Evolutionary conservation across 129 eudicot genomes (phyloP), one percentile per base, ranked within the genome.

Genomic region (Scalesia atractyloides): DNA sequence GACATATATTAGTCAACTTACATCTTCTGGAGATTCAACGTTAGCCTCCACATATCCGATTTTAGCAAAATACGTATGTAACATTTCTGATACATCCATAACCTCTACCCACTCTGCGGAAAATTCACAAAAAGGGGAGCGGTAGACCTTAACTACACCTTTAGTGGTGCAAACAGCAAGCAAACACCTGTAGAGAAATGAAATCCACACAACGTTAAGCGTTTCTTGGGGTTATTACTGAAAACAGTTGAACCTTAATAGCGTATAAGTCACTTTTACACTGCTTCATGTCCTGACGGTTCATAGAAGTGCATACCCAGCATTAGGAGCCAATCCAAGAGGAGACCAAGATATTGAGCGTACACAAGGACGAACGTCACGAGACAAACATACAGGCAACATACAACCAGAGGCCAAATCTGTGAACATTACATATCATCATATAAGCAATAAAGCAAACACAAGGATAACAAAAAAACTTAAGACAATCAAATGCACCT

Each of bases 311-410:
- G 34, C 66, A 11, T 60, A 60, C 98, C 98, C 98, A 7, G 82
- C 79, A 63, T 90, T 83, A 43, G 92, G 77, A 61, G 93, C 84
- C 22, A 90, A 72, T 69, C 97, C 99, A 65, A 79, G 74, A 2
- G 97, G 97, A 60, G 99, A 94, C 99, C 96, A 94, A 37, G 97
- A 84, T 68, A 90, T 86, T 34, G 96, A 94, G 19, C 91, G 86
- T 41, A 81, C 98, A 84, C 86, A 84, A 53, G 96, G 88, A 65
- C 86, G 88, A 47, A 22, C 19, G 36, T 90, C 93, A 49, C 93
- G 82, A 43, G 90, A 74, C 71, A 90, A 83, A 78, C 82, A 73
- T 73, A 66, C 75, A 19, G 89, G 86, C 51, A 86, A 56, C 89
- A 94, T 64, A 66, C 91, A 78, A 51, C 74, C 85, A 60, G 83